Base-by-base conservation (phyloP, 169 alveolate genomes). In the Besnoitia besnoiti region DNA sequence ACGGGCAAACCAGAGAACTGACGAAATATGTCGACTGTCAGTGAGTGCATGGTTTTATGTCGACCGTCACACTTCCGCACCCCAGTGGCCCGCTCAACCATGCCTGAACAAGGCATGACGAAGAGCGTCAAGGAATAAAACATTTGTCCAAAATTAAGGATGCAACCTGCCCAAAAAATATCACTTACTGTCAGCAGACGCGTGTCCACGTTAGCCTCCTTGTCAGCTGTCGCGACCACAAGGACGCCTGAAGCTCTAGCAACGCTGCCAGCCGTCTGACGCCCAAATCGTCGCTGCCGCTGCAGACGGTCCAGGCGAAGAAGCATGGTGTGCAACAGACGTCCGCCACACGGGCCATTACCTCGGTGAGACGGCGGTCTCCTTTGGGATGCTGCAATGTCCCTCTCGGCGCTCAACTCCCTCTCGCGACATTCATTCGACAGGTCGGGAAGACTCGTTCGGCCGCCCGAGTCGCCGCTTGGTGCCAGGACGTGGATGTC, bases 291-390 rank as follows among this genome's bases (percentile, higher is more conserved):
- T 12, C 87, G 50, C 59, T 40, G 55, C 47, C 40, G 27, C 47
- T 39, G 62, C 51, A 77, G 40, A 8, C 4, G 40, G 59, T 77
- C 87, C 61, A 77, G 87, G 10, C 40, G 62, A 14, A 77, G 87
- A 21, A 77, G 40, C 59, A 77, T 19, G 37, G 87, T 77, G 40
- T 77, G 87, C 59, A 77, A 30, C 87, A 77, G n/a, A 37, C 87
- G 87, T 33, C 87, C 87, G 21, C 87, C 87, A 27, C 87, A 39
- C 39, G 59, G 61, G 87, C 87, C 61, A 37, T 59, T 30, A 7
- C 33, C 59, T 39, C 59, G 42, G 37, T 39, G 33, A 24, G 24
- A 33, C 10, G 47, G 80, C 46, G 12, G 40, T 3, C 21, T 67
- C 44, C 33, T 21, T 10, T 33, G 0, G 16, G 73, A 16, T 27